Conservation (phyloP, 345 rosid genomes). For the Schrenkiella parvula region DNA sequence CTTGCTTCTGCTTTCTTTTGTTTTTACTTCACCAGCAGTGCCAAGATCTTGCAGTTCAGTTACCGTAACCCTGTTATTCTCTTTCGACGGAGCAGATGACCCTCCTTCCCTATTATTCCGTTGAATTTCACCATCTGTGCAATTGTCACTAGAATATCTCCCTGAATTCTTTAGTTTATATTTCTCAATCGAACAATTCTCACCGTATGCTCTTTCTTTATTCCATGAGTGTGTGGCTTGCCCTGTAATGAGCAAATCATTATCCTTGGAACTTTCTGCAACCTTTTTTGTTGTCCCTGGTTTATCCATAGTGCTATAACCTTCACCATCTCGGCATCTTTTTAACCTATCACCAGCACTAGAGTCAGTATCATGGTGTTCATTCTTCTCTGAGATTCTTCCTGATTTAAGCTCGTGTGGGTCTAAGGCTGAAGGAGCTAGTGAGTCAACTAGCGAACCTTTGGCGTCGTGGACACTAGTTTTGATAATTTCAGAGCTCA, state of each 20-base stretch:
- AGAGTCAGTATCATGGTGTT: conserved; percentile 23
- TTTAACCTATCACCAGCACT: conserved; percentile 24
- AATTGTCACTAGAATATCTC: conserved; percentile 35
- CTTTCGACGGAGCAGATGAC: conserved; percentile 56
- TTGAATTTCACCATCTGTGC: conserved; percentile 36
- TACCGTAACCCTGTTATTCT: conserved; percentile 36
- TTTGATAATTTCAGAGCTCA: conserved; percentile 42
- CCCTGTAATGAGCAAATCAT: not conserved
- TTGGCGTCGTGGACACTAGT: conserved; percentile 34
- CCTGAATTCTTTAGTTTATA: conserved; percentile 9
- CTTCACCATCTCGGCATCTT: conserved; percentile 35
- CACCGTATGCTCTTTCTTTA: conserved; percentile 12
- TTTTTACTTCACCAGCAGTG: conserved; percentile 38
- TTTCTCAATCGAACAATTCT: conserved; percentile 3
- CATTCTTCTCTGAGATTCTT: conserved; percentile 29
- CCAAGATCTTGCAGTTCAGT: conserved; percentile 35
- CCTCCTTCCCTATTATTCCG: conserved; percentile 46
- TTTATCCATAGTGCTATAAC: conserved; percentile 18
- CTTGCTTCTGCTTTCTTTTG: conserved; percentile 43
- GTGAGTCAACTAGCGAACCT: conserved; percentile 54
- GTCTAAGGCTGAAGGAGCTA: conserved; percentile 44
- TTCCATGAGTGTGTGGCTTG: not conserved
- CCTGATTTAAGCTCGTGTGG: conserved; percentile 32
- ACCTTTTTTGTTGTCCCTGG: conserved; percentile 36
- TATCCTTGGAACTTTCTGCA: conserved; percentile 10